Base-by-base conservation (phyloP, 768 basidiomycete species). In the Cystobasidium onofrii region DNA sequence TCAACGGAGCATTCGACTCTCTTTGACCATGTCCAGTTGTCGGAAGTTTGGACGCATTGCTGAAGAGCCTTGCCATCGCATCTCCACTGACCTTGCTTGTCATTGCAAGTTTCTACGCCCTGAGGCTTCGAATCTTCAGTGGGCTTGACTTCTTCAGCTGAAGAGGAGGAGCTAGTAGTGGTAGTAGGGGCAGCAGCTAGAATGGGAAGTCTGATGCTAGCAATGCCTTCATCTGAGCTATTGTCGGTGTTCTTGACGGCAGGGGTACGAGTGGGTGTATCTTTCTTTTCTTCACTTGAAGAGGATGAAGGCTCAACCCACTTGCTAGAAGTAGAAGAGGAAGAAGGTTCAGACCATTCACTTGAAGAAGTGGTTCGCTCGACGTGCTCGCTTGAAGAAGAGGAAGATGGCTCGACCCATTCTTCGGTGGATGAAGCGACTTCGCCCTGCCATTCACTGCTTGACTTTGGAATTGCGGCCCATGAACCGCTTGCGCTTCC, bases 41-140 rank as follows among this genome's bases (percentile, higher is more conserved):
- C 57, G 23, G 57, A 12, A 29, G 25, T 29, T 60, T 60, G 17
- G 57, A 60, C 33, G 20, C 57, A 60, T 29, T 60, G 57, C 57
- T 60, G 57, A 29, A 60, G 57, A 7, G 33, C 33, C 57, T 60
- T 60, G 57, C 57, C 57, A 13, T 27, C 20, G 27, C 57, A 60
- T 60, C 57, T 60, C 57, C 57, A 60, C 23, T 60, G 57, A 60
- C 57, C 57, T 29, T 60, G 57, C 33, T 27, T 34, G 33, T 60
- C 57, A 29, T 60, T 34, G 20, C 57, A 60, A 60, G 57, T 34
- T 29, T 27, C 33, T 12, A 29, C 27, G 31, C 13, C 33, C 39
- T 60, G 17, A 60, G 57, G 29, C 25, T 60, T 23, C 10, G 57
- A 27, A 7, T 50, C n/a, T 50, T 50, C 18, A 50, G 46, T 29